Percentiles rank a stretch among this genome's conserved stretches.
Conservation (phyloP, 352 stramenopile genomes). For the Phytopythium vexans region DNA sequence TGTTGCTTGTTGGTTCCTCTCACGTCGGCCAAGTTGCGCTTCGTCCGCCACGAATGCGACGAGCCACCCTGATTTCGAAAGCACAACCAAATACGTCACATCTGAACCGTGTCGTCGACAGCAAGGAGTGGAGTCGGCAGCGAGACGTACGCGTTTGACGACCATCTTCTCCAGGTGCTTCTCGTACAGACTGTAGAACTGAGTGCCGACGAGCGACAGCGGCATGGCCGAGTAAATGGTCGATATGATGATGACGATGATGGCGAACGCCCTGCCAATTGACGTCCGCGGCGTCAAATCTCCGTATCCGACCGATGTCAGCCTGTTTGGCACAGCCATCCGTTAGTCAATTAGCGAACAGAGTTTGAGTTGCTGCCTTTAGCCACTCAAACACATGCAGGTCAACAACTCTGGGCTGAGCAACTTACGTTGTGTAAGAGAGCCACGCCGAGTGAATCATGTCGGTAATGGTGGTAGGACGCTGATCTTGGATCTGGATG, state of each 20-base stretch:
- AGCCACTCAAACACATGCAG: neutral
- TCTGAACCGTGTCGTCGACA: conserved; percentile 1
- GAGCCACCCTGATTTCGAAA: conserved; percentile 35
- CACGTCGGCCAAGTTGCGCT: conserved; percentile 23
- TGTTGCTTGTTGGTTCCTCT: conserved; percentile 5
- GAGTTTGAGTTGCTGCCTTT: no score
- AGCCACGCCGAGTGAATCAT: conserved; percentile 76
- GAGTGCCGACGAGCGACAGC: conserved; percentile 60
- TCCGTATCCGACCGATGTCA: conserved; percentile 77
- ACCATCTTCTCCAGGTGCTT: conserved; percentile 62
- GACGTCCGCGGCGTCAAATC: conserved; percentile 58
- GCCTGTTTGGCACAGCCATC: conserved; percentile 13
- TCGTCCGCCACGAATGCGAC: conserved; percentile 48
- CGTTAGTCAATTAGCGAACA: no score
- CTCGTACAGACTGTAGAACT: conserved; percentile 74
- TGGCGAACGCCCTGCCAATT: conserved; percentile 60
- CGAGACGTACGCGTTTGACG: conserved; percentile 37
- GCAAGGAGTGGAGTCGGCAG: neutral
- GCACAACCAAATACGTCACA: neutral
- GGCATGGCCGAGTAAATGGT: conserved; percentile 79
- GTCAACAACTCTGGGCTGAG: neutral
- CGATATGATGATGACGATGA: conserved; percentile 58
- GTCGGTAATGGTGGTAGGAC: conserved; percentile 45
- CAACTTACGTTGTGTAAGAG: conserved; percentile 52
- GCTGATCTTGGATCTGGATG: conserved; percentile 57